Conservation (phyloP, 2,329 filamentous ascomycete genomes). For the Xylariaceae sp. region DNA sequence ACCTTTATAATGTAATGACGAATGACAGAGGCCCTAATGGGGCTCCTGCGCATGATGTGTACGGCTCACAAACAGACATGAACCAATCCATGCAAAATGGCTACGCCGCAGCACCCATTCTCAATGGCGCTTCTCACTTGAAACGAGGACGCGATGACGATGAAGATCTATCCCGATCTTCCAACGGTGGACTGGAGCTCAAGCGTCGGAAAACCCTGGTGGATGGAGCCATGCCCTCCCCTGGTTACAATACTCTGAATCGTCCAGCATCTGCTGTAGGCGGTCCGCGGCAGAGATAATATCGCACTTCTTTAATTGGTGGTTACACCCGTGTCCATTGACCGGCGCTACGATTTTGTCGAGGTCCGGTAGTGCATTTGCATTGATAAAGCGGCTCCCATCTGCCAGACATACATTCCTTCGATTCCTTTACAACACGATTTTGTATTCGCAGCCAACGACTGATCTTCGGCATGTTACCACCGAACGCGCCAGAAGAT, state of each 20-base stretch:
- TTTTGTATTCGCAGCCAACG: constrained; percentile 36
- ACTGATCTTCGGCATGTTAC: constrained; percentile 33
- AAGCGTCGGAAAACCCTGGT: constrained; percentile 79
- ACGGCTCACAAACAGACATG: constrained; percentile 63
- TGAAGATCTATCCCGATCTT: constrained; percentile 56
- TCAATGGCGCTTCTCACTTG: constrained; percentile 57
- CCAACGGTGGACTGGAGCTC: constrained; percentile 59
- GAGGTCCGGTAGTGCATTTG: constrained; percentile 19
- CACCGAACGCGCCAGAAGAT: constrained; percentile 26
- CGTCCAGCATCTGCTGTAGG: constrained; percentile 44
- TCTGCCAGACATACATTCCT: constrained; percentile 19
- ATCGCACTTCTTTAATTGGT: constrained; percentile 2
- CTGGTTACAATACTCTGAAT: constrained; percentile 48
- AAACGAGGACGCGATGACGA: constrained; percentile 56
- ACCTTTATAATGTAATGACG: constrained; percentile 84
- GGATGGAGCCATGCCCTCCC: constrained; percentile 51
- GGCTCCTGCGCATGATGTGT: constrained; percentile 63
- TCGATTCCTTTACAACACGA: constrained; percentile 25
- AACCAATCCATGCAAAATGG: constrained; percentile 52
- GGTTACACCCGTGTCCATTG: constrained; percentile 7
- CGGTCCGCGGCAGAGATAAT: constrained; percentile 30
- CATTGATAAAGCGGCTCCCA: neutral
- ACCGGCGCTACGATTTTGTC: neutral
- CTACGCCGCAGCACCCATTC: constrained; percentile 59
- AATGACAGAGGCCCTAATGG: constrained; percentile 70